Conservation (phyloP, 495 filamentous ascomycete genomes). For the Friedmanniomyces simplex region DNA sequence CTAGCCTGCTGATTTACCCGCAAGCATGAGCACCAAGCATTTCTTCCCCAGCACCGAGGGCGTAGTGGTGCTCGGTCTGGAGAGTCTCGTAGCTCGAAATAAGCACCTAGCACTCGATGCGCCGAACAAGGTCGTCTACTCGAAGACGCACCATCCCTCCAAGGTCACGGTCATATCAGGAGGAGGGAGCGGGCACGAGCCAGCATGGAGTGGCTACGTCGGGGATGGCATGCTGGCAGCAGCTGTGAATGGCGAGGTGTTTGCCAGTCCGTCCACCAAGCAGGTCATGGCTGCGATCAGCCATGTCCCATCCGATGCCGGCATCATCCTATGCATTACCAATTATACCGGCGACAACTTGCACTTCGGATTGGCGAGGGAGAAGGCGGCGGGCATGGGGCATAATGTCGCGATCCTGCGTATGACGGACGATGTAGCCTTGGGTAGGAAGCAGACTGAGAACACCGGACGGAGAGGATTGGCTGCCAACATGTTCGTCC, state of each 20-base stretch:
- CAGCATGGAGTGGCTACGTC: conserved; percentile 54
- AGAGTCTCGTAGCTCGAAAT: conserved; percentile 47
- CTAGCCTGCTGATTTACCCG: background rate
- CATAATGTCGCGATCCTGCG: conserved; percentile 46
- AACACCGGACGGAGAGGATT: conserved; percentile 49
- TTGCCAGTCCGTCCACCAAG: conserved; percentile 51
- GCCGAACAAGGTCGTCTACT: conserved; percentile 46
- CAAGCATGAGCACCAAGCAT: conserved; percentile 32
- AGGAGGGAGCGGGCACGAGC: conserved; percentile 53
- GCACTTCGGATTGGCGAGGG: conserved; percentile 52
- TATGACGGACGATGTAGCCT: conserved; percentile 50
- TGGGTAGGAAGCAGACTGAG: conserved; percentile 45
- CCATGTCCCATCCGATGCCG: conserved; percentile 45
- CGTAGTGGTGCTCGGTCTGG: conserved; percentile 45
- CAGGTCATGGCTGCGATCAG: conserved; percentile 51
- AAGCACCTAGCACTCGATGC: conserved; percentile 46
- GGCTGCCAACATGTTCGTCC: conserved; percentile 41
- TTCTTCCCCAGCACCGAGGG: conserved; percentile 30
- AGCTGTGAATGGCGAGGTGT: conserved; percentile 50
- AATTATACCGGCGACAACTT: conserved; percentile 59
- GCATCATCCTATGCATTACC: conserved; percentile 51
- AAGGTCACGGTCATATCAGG: conserved; percentile 51
- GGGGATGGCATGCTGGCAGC: conserved; percentile 51
- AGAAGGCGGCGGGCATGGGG: conserved; percentile 48
- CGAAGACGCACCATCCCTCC: conserved; percentile 39